Conservation (phyloP, 495 filamentous ascomycete species). For the Aspergillus mulundensis region DNA sequence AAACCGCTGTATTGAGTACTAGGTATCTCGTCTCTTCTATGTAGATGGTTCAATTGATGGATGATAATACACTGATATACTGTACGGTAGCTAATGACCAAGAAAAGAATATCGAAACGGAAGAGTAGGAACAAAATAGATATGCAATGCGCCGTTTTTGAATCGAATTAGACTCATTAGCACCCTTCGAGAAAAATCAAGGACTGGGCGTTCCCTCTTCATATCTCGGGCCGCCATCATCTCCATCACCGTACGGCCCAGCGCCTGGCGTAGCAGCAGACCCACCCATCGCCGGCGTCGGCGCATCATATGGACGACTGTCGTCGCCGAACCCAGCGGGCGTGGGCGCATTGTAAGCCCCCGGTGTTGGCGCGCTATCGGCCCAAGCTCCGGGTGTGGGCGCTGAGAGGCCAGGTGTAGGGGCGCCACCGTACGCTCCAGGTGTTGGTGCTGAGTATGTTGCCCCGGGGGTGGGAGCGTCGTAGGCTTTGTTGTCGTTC, state of each 20-base stretch:
- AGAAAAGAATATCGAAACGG: not conserved
- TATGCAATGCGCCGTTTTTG: constrained; percentile 2
- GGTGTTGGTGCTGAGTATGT: constrained; percentile 52
- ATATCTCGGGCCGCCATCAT: constrained; percentile 56
- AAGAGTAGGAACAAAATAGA: not conserved
- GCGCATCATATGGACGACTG: constrained; percentile 63
- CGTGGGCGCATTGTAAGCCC: constrained; percentile 58
- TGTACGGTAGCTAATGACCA: not conserved
- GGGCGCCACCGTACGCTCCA: constrained; percentile 50
- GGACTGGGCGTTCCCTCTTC: constrained; percentile 52
- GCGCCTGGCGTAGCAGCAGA: constrained; percentile 72
- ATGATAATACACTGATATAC: constrained; percentile 1
- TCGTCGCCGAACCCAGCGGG: constrained; percentile 54
- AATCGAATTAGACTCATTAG: not conserved
- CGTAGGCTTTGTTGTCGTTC: constrained; percentile 51
- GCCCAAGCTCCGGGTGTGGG: constrained; percentile 75
- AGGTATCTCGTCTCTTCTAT: no score
- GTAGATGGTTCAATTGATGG: not conserved
- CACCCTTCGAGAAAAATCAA: constrained; percentile 14
- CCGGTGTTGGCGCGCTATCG: constrained; percentile 60
- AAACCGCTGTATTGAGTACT: no score
- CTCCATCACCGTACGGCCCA: constrained; percentile 49
- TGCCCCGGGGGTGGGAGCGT: constrained; percentile 75
- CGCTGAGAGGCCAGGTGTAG: constrained; percentile 69
- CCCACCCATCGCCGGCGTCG: constrained; percentile 72